A percentile compares a stretch with the other conserved stretches of the same genome.
phyloP scores from a whole-genome alignment of 805 yeast genomes.

The Kodamaea laetipori region DNA sequence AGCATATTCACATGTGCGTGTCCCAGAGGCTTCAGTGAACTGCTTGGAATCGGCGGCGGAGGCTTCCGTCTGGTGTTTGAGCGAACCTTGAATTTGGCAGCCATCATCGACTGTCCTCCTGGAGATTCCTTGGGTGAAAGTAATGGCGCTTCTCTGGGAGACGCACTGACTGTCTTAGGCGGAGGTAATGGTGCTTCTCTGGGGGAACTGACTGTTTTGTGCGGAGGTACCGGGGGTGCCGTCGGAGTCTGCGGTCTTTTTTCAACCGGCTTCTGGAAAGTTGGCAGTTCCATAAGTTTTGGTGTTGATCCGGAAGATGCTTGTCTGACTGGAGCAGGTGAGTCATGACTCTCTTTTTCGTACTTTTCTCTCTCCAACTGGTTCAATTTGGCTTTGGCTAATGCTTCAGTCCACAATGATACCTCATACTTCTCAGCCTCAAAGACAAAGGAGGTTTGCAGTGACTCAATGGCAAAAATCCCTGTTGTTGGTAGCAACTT shows the following conservation, averaged over 20 bases:
- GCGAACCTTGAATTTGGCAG: constrained; percentile 19
- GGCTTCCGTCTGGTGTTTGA: constrained; percentile 29
- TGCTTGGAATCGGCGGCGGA: constrained; percentile 30
- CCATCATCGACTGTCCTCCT: constrained; percentile 17
- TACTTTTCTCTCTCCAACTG: constrained; percentile 22
- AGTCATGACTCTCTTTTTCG: neutral
- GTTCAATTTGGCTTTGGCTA: constrained; percentile 36
- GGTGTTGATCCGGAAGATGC: no score
- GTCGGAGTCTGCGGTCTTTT: constrained; percentile 1
- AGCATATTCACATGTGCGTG: constrained; percentile 25
- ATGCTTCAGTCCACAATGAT: constrained; percentile 57
- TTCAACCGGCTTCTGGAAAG: constrained; percentile 1
- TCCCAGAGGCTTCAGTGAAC: neutral
- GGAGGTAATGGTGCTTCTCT: no score
- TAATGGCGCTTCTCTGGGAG: constrained; percentile 13
- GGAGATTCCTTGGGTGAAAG: constrained; percentile 14
- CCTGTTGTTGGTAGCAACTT: constrained; percentile 43
- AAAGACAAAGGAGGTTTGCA: constrained; percentile 55
- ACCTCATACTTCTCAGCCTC: constrained; percentile 56
- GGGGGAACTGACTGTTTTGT: no score
- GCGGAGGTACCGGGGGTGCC: no score
- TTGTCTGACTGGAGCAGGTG: neutral
- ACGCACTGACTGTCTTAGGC: neutral
- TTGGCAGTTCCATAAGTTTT: constrained; percentile 3
- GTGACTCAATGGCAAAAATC: constrained; percentile 58